Evolutionary conservation across 768 basidiomycete genomes (phyloP).

Genomic region (Lentinula lateritia): DNA sequence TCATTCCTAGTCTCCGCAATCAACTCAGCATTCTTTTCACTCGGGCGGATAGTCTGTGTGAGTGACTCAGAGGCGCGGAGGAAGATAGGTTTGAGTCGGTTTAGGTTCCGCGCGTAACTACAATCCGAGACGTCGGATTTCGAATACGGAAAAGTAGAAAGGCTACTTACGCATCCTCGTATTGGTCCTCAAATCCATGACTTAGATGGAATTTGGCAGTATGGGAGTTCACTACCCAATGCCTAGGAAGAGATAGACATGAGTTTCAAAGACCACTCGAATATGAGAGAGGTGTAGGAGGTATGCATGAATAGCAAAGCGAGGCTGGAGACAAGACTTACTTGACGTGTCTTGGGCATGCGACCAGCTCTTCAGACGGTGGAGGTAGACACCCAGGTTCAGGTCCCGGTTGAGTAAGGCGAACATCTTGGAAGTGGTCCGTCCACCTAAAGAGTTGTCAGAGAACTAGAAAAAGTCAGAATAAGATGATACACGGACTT

Average conservation of each 20-base stretch:
- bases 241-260: constrained; percentile 28
- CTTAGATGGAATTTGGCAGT: constrained; percentile 65
- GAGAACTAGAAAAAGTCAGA: neutral
- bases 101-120: constrained; percentile 50
- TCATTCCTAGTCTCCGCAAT: constrained; percentile 47
- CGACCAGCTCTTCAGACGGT: constrained; percentile 62
- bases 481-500: constrained; percentile 34
- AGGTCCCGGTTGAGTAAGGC: constrained; percentile 50
- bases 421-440: constrained; percentile 59
- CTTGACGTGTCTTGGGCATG: constrained; percentile 68
- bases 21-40: constrained; percentile 33
- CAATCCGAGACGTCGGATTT: neutral
- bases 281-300: neutral
- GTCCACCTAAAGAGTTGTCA: constrained; percentile 41
- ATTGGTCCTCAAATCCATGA: constrained; percentile 47
- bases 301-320: neutral
- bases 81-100: constrained; percentile 54
- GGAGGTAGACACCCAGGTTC: constrained; percentile 60
- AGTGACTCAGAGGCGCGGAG: constrained; percentile 43
- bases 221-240: constrained; percentile 65
- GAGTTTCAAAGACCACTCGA: constrained; percentile 9
- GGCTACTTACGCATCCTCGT: constrained; percentile 55
- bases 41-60: constrained; percentile 47
- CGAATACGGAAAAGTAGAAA: neutral
- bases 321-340: constrained; percentile 21